These are phyloP conservation scores for Aulographum hederae DNA, from an alignment of 2,329 filamentous ascomycete species.

Conservation along the genomic window DNA sequence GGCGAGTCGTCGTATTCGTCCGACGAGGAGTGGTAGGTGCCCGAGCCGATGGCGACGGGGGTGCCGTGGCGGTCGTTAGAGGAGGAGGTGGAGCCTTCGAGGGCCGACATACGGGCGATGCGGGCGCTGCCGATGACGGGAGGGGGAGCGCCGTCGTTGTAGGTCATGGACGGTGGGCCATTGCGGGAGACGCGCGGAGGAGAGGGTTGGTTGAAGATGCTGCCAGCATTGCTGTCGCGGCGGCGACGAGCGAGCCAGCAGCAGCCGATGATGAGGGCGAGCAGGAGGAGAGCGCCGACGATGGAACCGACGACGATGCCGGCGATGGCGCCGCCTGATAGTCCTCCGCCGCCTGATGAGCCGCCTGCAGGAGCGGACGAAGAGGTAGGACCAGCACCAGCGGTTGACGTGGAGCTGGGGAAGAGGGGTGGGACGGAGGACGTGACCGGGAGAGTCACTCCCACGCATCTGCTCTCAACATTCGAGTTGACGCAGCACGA, in stretches of 20 bases:
- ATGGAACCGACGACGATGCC: conserved; percentile 76
- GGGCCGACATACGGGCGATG: conserved; percentile 86
- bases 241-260: conserved; percentile 42
- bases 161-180: conserved; percentile 17
- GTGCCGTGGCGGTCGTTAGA: conserved; percentile 23
- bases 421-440: conserved; percentile 38
- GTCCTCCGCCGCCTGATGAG: conserved; percentile 20
- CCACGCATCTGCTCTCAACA: conserved; percentile 52
- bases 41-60: conserved; percentile 10
- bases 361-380: conserved; percentile 11
- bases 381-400: conserved; percentile 19
- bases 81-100: conserved; percentile 56
- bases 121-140: conserved; percentile 63
- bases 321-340: conserved; percentile 78
- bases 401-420: conserved; percentile 43
- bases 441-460: conserved; percentile 62
- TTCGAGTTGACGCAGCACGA: conserved; percentile 81
- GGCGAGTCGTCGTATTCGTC: conserved; percentile 61
- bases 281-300: conserved; percentile 50
- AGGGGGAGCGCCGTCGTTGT: conserved; percentile 30
- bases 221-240: conserved; percentile 43
- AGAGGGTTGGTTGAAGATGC: conserved; percentile 78
- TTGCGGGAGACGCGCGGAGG: conserved; percentile 40
- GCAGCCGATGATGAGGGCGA: conserved; percentile 38
- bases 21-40: conserved; percentile 37